Evolutionary conservation across 768 basidiomycete species (phyloP).

Genomic region (Mycena alexandri): DNA sequence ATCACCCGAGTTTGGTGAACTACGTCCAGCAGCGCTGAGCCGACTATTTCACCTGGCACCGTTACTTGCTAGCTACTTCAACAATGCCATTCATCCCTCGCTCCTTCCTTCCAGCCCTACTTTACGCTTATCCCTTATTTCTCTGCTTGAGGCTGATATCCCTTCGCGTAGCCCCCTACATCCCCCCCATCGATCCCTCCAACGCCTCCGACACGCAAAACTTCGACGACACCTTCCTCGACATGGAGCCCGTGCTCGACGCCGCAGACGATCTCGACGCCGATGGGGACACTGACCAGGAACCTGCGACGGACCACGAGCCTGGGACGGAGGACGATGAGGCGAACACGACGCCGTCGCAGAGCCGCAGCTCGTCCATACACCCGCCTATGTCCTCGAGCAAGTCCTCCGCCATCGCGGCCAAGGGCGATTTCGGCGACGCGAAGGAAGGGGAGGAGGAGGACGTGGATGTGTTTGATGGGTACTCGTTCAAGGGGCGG

Average conservation of each 20-base stretch:
- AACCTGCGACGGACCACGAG: constrained; percentile 76
- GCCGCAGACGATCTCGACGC: constrained; percentile 73
- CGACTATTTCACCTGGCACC: no score
- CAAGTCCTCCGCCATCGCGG: no score
- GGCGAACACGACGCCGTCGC: constrained; percentile 82
- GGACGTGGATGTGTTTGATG: constrained; percentile 89
- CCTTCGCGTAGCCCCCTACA: constrained; percentile 80
- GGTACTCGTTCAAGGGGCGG: constrained; percentile 93
- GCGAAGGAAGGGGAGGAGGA: constrained; percentile 51
- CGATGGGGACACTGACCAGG: constrained; percentile 80
- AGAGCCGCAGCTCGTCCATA: constrained; percentile 82
- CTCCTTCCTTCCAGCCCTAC: no score
- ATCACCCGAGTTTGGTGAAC: no score
- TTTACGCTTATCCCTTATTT: no score
- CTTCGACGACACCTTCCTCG: constrained; percentile 97
- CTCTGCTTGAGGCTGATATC: no score
- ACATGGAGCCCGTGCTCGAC: constrained; percentile 94
- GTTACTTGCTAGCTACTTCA: no score
- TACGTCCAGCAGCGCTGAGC: no score
- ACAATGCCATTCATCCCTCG: no score
- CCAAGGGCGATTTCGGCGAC: background rate
- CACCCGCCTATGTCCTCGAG: constrained; percentile 45
- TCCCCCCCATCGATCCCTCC: constrained; percentile 89
- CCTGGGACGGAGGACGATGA: constrained; percentile 78
- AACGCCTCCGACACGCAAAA: constrained; percentile 97